These are phyloP conservation scores for Monascus ruber DNA, from an alignment of 2,329 filamentous ascomycete species.

Conservation along the genomic window DNA sequence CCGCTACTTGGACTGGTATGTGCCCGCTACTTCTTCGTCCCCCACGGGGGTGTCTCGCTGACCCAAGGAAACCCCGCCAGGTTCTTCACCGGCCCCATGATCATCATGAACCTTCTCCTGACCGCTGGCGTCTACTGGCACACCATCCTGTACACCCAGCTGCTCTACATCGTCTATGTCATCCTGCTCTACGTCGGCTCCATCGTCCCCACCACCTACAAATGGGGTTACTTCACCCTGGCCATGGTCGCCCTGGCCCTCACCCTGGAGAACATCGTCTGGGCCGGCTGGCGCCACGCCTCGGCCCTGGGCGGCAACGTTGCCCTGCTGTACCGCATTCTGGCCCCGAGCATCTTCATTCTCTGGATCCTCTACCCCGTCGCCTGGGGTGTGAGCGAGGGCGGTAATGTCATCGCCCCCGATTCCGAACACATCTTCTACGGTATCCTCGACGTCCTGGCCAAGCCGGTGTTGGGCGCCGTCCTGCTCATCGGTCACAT, in stretches of 20 bases:
- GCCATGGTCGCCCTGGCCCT: not conserved
- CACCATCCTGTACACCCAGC: slow-evolving; percentile 49
- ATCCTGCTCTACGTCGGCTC: slow-evolving; percentile 32
- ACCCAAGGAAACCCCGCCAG: not conserved
- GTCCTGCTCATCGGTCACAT: slow-evolving; percentile 53
- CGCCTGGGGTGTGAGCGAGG: slow-evolving; percentile 52
- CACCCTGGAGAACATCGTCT: not conserved
- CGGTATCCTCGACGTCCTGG: slow-evolving; percentile 52
- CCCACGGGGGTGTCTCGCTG: too few relatives aligned
- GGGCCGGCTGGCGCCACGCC: not conserved
- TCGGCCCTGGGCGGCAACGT: not conserved
- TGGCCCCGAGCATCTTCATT: slow-evolving; percentile 31
- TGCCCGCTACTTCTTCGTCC: slow-evolving; percentile 13
- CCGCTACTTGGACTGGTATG: slow-evolving; percentile 52
- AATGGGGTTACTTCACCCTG: not conserved
- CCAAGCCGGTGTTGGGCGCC: slow-evolving; percentile 53
- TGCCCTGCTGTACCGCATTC: not conserved
- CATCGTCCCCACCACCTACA: not conserved
- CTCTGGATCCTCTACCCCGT: slow-evolving; percentile 57
- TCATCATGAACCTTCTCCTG: slow-evolving; percentile 47
- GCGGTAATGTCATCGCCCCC: slow-evolving; percentile 53
- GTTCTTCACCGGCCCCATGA: not conserved
- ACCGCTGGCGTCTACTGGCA: slow-evolving; percentile 55
- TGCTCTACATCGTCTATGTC: slow-evolving; percentile 36
- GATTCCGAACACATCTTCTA: slow-evolving; percentile 61